A percentile compares a stretch with the other conserved stretches of the same genome.
These are phyloP conservation scores for Yamagishiella unicocca DNA, from an alignment of 139 green algal genomes.

Conservation along the genomic window DNA sequence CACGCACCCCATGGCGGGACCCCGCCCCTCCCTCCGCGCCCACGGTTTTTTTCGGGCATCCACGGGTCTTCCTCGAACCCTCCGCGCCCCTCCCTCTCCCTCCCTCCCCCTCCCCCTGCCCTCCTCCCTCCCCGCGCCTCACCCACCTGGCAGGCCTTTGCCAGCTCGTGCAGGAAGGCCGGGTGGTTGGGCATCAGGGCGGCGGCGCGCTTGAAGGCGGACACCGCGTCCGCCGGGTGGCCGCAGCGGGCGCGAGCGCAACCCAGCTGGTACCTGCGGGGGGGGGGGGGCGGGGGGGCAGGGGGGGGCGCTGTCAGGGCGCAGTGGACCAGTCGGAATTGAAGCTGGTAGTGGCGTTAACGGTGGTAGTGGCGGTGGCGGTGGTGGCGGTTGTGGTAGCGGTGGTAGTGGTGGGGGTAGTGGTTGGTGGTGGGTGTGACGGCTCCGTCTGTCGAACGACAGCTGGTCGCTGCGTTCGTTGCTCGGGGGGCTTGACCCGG, in stretches of 20 bases:
- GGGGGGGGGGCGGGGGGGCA: neutral
- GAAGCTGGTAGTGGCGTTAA: too few relatives aligned
- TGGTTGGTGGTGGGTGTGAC: too few relatives aligned
- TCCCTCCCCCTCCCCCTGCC: neutral
- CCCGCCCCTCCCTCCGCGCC: too few relatives aligned
- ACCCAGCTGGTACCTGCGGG: conserved; percentile 61
- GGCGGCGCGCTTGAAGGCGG: conserved; percentile 38
- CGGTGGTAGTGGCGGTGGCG: neutral
- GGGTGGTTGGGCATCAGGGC: conserved; percentile 47
- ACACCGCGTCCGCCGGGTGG: neutral
- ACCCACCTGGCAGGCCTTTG: conserved; percentile 55
- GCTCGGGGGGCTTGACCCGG: too few relatives aligned
- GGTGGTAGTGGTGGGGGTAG: neutral
- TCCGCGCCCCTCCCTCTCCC: neutral
- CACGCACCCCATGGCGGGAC: too few relatives aligned
- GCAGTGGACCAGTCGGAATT: too few relatives aligned
- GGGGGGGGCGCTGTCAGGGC: neutral
- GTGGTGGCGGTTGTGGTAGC: neutral
- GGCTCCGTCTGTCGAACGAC: too few relatives aligned
- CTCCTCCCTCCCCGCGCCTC: neutral
- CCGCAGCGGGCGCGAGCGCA: conserved; percentile 29
- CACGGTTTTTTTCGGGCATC: too few relatives aligned
- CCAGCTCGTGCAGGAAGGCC: conserved; percentile 61
- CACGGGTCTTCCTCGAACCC: too few relatives aligned
- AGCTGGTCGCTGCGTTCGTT: too few relatives aligned